Conservation (phyloP, 352 stramenopile species). For the Albugo laibachii region DNA sequence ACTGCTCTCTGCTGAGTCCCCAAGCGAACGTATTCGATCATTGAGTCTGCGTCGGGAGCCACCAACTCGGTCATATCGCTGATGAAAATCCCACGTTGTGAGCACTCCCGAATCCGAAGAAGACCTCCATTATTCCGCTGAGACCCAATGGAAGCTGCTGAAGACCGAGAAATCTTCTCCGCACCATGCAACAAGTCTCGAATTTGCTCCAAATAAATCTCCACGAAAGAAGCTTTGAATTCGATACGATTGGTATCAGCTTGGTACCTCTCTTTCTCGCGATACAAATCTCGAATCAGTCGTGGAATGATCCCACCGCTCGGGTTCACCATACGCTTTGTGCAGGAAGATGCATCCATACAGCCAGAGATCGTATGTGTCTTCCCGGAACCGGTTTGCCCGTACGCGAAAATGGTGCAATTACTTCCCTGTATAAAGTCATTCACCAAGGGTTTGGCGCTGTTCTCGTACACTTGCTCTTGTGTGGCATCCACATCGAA, state of each 20-base stretch:
- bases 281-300: constrained; percentile 28
- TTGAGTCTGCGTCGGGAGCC: constrained; percentile 16
- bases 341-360: constrained; percentile 15
- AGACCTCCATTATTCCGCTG: constrained; percentile 13
- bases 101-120: constrained; percentile 46
- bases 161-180: too few species aligned
- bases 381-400: constrained; percentile 28
- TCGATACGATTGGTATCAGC: constrained; percentile 15
- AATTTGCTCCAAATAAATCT: constrained; percentile 82
- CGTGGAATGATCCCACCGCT: constrained; percentile 52
- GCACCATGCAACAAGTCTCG: constrained; percentile 21
- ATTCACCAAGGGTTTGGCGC: constrained; percentile 34
- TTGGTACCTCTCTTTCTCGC: constrained; percentile 11
- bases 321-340: constrained; percentile 3
- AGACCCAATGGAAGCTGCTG: too few species aligned
- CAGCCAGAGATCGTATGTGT: constrained; percentile 56
- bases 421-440: constrained; percentile 60
- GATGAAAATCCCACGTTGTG: constrained; percentile 43
- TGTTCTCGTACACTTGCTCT: constrained; percentile 45
- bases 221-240: constrained; percentile 49
- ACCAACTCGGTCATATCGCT: constrained; percentile 41
- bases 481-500: constrained; percentile 38
- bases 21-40: constrained; percentile 40
- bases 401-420: constrained; percentile 43
- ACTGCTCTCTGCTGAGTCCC: constrained; percentile 43